These are phyloP conservation scores for Thuja plicata DNA, from an alignment of 83 land plant genomes.

Conservation along the genomic window DNA sequence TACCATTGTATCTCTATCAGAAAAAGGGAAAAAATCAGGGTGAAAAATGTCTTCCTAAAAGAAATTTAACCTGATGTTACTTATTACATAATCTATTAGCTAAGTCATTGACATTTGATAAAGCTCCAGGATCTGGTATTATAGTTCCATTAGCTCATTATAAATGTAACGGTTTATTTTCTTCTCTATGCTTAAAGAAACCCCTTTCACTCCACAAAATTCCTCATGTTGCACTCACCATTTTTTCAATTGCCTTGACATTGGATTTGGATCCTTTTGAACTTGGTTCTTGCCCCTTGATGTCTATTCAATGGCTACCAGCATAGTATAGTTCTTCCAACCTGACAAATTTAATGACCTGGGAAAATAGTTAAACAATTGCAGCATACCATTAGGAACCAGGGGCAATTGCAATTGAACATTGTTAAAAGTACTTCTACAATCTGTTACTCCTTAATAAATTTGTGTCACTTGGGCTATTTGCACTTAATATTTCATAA, in stretches of 20 bases:
- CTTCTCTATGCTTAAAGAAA: neutral
- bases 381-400: too few relatives aligned
- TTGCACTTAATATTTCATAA: neutral
- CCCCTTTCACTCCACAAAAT: neutral
- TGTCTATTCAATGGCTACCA: constrained; percentile 92
- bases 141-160: neutral
- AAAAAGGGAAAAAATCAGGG: neutral
- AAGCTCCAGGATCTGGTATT: neutral
- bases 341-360: too few relatives aligned
- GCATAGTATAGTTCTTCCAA: too few relatives aligned
- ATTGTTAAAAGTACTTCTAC: too few relatives aligned
- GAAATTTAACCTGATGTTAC: too few relatives aligned
- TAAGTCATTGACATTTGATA: neutral
- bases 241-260: constrained; percentile 38
- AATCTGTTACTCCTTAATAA: neutral
- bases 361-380: too few relatives aligned
- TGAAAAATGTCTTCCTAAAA: neutral
- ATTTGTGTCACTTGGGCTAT: neutral
- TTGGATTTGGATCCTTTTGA: constrained; percentile 25
- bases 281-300: constrained; percentile 55
- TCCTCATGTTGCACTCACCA: constrained; percentile 26
- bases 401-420: too few relatives aligned
- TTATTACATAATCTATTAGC: neutral
- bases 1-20: constrained; percentile 55
- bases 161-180: neutral